Conservation (phyloP, 148 eudicot species). For the Linanthus parryae region DNA sequence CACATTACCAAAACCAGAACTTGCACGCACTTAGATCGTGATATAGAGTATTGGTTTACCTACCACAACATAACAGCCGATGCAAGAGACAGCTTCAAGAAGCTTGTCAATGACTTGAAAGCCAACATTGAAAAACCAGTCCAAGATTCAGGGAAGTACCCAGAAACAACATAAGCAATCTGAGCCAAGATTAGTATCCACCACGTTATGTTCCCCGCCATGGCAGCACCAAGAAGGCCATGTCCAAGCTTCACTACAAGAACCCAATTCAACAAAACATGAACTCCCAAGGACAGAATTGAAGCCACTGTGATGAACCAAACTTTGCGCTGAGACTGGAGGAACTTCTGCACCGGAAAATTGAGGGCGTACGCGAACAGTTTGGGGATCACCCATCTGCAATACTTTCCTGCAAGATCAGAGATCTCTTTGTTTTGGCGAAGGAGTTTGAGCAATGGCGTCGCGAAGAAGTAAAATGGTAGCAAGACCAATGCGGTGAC, state of each 20-base stretch:
- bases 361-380: slow-evolving; percentile 31
- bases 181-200: slow-evolving; percentile 31
- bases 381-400: slow-evolving; percentile 31
- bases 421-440: slow-evolving; percentile 27
- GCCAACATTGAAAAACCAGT: slow-evolving; percentile 28
- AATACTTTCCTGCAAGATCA: slow-evolving; percentile 25
- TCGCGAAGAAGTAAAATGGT: slow-evolving; percentile 23
- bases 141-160: slow-evolving; percentile 34
- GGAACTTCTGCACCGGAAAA: slow-evolving; percentile 38
- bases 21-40: neutral
- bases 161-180: slow-evolving; percentile 26
- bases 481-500: slow-evolving; percentile 24
- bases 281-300: slow-evolving; percentile 18
- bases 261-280: slow-evolving; percentile 27
- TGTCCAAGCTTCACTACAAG: slow-evolving; percentile 16
- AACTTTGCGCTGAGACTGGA: slow-evolving; percentile 31
- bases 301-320: slow-evolving; percentile 30
- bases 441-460: slow-evolving; percentile 27
- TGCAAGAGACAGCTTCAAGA: slow-evolving; percentile 30
- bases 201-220: slow-evolving; percentile 40
- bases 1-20: no score
- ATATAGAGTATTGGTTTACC: neutral
- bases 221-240: slow-evolving; percentile 40
- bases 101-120: slow-evolving; percentile 23
- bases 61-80: slow-evolving; percentile 40